phyloP scores from a whole-genome alignment of 1,284 basidiomycete genomes.

The Ustilago xerochloae region DNA sequence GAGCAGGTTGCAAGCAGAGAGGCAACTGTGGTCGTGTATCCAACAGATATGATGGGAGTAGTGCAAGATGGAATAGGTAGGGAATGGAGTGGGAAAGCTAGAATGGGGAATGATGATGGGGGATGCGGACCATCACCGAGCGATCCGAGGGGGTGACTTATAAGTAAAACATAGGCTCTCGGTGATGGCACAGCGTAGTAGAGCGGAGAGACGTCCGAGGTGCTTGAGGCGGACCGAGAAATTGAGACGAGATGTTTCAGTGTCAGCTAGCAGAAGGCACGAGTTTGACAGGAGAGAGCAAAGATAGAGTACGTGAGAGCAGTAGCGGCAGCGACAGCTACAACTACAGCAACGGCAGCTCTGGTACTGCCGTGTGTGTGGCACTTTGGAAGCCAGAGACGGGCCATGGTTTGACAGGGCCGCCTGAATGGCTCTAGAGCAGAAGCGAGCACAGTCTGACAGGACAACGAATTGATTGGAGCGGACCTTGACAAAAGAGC shows the following conservation, averaged over 20 bases:
- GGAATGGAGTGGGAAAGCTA: conserved; percentile 15
- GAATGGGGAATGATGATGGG: conserved; percentile 23
- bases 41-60: conserved; percentile 44
- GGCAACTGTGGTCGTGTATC: conserved; percentile 8
- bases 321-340: background rate
- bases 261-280: conserved; percentile 16
- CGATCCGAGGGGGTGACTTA: conserved; percentile 44
- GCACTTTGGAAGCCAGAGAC: background rate
- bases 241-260: conserved; percentile 28
- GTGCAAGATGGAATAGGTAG: background rate
- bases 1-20: conserved; percentile 12
- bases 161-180: conserved; percentile 31
- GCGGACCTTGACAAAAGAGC: conserved; percentile 4
- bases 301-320: background rate
- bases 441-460: conserved; percentile 34
- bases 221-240: conserved; percentile 40
- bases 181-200: conserved; percentile 31
- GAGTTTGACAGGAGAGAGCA: conserved; percentile 15
- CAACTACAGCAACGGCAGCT: too few relatives aligned
- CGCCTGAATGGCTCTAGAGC: background rate
- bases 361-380: conserved; percentile 1
- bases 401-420: conserved; percentile 15
- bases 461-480: conserved; percentile 21
- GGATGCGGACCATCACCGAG: conserved; percentile 45
- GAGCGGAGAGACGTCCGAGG: conserved; percentile 37